phyloP scores from a whole-genome alignment of 129 eudicot genomes.

The Artemisia annua region DNA sequence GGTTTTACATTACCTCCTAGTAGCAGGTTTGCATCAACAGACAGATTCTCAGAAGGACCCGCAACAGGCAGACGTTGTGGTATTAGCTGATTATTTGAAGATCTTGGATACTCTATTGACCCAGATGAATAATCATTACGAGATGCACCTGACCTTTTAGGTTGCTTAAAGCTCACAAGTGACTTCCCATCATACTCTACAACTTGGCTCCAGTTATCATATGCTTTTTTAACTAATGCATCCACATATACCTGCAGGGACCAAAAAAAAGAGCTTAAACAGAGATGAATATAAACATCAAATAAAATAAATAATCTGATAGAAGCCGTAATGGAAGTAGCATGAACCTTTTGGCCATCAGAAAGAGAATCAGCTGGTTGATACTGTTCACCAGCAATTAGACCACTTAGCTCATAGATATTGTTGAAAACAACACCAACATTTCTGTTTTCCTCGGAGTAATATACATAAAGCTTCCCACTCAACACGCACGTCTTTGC shows the following conservation, averaged over 20 bases:
- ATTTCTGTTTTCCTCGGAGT: conserved; percentile 64
- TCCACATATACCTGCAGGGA: conserved; percentile 66
- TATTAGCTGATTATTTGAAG: conserved; percentile 48
- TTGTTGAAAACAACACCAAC: conserved; percentile 82
- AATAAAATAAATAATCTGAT: not conserved
- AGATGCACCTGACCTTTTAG: conserved; percentile 46
- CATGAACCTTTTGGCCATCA: conserved; percentile 73
- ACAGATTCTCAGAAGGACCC: conserved; percentile 45
- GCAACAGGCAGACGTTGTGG: conserved; percentile 46
- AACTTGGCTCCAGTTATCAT: conserved; percentile 88
- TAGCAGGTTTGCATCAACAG: conserved; percentile 54
- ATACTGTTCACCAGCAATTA: conserved; percentile 71
- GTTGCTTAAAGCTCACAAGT: conserved; percentile 60
- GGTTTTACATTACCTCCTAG: conserved; percentile 48
- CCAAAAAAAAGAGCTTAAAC: not conserved
- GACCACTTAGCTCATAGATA: conserved; percentile 83
- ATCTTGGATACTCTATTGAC: conserved; percentile 49
- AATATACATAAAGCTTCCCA: conserved; percentile 80
- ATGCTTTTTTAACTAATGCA: conserved; percentile 78
- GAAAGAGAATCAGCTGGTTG: conserved; percentile 70
- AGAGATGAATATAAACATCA: not conserved
- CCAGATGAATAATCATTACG: conserved; percentile 48
- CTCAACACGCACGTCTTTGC: conserved; percentile 83
- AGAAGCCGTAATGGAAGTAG: not conserved
- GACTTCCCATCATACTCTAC: conserved; percentile 90